phyloP scores from a whole-genome alignment of 805 yeast genomes.

The Maudiozyma barnettii region DNA sequence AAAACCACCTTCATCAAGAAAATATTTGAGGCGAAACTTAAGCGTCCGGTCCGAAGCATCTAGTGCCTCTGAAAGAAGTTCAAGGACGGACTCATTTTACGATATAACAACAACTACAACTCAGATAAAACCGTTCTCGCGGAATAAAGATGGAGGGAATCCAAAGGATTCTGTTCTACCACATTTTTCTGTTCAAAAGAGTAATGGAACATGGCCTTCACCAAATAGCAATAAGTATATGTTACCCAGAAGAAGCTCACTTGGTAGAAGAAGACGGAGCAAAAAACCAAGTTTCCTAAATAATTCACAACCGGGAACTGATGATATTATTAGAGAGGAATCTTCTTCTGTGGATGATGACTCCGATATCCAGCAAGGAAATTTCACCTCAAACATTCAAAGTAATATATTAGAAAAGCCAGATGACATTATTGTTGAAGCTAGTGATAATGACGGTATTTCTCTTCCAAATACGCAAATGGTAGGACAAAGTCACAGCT shows the following conservation, averaged over 20 bases:
- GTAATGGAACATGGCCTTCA: conserved; percentile 7
- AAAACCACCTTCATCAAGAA: conserved; percentile 4
- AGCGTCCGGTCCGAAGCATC: conserved; percentile 33
- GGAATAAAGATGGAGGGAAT: conserved; percentile 10
- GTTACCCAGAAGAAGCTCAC: conserved; percentile 8
- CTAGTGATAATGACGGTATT: conserved; percentile 8
- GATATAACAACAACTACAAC: conserved; percentile 31
- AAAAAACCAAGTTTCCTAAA: conserved; percentile 17
- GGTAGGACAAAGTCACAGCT: not conserved
- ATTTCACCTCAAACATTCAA: not conserved
- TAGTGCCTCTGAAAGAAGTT: conserved; percentile 32
- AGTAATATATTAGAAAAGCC: conserved; percentile 4
- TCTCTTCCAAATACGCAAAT: not conserved
- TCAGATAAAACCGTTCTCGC: conserved; percentile 7
- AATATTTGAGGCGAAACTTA: conserved; percentile 26
- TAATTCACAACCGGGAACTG: conserved; percentile 13
- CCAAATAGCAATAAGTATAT: conserved; percentile 8
- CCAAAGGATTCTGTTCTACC: conserved; percentile 18
- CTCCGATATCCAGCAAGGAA: conserved; percentile 2
- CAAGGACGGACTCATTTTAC: conserved; percentile 33
- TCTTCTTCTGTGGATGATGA: conserved; percentile 11
- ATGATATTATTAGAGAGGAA: conserved; percentile 27
- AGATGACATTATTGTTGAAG: not conserved
- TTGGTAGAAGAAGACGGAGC: conserved; percentile 15
- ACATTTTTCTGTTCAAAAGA: conserved; percentile 14